These are phyloP conservation scores for Melampsora abietis-canadensis DNA, from an alignment of 1,284 basidiomycete species.

Conservation along the genomic window DNA sequence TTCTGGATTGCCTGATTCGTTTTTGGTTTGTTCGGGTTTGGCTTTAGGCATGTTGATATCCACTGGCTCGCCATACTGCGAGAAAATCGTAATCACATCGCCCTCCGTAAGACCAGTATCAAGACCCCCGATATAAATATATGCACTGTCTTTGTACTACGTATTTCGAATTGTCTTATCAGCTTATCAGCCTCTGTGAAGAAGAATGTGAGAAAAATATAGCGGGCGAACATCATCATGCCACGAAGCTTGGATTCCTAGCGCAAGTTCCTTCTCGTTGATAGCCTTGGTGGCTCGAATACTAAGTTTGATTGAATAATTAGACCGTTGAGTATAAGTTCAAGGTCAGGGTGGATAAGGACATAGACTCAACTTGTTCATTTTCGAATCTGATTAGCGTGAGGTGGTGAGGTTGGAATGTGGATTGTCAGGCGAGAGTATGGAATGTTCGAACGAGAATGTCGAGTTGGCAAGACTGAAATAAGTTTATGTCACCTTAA, in stretches of 20 bases:
- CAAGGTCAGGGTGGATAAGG: background rate
- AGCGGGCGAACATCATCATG: slow-evolving; percentile 36
- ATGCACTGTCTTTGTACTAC: slow-evolving; percentile 47
- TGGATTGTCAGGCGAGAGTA: background rate
- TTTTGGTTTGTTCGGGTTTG: background rate
- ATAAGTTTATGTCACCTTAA: background rate
- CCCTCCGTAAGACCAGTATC: slow-evolving; percentile 74
- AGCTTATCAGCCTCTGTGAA: background rate
- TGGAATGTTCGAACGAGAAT: background rate
- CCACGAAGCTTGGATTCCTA: slow-evolving; percentile 38
- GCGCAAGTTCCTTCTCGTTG: slow-evolving; percentile 33
- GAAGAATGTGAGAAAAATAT: background rate
- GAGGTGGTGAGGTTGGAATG: background rate
- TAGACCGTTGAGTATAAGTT: background rate
- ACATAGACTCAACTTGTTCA: background rate
- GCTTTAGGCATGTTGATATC: slow-evolving; percentile 87
- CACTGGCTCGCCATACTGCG: slow-evolving; percentile 95
- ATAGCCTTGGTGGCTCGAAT: slow-evolving; percentile 38
- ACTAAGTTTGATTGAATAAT: slow-evolving; percentile 1
- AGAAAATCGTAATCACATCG: slow-evolving; percentile 95
- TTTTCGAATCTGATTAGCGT: background rate
- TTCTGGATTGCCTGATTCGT: slow-evolving; percentile 39
- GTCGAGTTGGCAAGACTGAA: background rate
- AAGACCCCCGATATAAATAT: slow-evolving; percentile 53
- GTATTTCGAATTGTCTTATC: background rate